These are phyloP conservation scores for Salix arbutifolia DNA, from an alignment of 345 rosid genomes.

Conservation along the genomic window DNA sequence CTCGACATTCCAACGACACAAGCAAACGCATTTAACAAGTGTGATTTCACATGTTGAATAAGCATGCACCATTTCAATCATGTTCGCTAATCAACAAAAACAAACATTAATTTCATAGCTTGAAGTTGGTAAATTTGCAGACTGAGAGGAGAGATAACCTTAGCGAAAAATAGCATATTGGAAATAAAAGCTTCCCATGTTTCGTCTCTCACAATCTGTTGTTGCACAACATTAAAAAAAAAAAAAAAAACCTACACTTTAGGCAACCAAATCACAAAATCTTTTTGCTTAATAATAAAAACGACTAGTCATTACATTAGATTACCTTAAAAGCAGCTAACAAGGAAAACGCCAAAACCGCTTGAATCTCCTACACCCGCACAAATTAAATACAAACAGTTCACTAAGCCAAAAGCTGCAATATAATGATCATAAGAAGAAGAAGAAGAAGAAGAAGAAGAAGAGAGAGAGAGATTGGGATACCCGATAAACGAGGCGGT, in stretches of 20 bases:
- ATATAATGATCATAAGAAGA: too few species aligned
- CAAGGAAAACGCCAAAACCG: conserved; percentile 51
- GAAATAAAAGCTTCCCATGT: conserved; percentile 75
- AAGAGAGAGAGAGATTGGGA: neutral
- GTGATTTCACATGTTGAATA: neutral
- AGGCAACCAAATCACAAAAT: neutral
- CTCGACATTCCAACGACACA: too few species aligned
- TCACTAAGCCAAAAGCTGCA: neutral
- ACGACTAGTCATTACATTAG: neutral
- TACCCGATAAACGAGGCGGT: conserved; percentile 49
- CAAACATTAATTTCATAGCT: neutral
- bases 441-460: neutral
- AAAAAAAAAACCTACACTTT: neutral
- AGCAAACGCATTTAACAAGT: too few species aligned
- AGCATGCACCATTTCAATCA: neutral
- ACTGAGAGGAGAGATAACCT: conserved; percentile 31
- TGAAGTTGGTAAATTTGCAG: neutral
- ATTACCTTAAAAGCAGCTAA: conserved; percentile 59
- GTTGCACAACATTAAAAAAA: conserved; percentile 7
- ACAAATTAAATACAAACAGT: neutral
- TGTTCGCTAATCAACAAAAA: neutral
- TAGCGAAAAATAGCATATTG: conserved; percentile 61
- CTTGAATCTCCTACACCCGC: conserved; percentile 75
- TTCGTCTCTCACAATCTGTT: conserved; percentile 68
- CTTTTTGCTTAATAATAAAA: neutral